A percentile compares a stretch with the other conserved stretches of the same genome.
These are phyloP conservation scores for Obelidium mucronatum DNA, from an alignment of 192 early-diverging fungal genomes.

Conservation along the genomic window DNA sequence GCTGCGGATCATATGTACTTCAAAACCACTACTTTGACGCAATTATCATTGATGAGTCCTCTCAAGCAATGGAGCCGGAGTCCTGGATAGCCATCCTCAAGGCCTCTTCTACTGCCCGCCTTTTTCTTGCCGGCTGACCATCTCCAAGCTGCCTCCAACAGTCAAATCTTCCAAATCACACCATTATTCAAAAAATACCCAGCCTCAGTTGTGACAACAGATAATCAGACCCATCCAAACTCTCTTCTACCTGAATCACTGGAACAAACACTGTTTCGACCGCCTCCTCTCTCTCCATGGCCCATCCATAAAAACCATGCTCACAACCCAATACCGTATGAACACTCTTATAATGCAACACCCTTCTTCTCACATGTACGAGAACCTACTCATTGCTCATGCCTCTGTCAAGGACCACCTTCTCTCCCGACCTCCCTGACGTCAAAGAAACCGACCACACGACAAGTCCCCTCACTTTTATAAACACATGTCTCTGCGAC, in stretches of 20 bases:
- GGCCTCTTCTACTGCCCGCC: slow-evolving; percentile 56
- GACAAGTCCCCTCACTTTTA: slow-evolving; percentile 61
- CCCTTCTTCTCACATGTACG: slow-evolving; percentile 74
- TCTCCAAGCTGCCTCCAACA: slow-evolving; percentile 88
- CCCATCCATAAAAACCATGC: slow-evolving; percentile 65
- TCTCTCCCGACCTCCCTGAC: slow-evolving; percentile 66
- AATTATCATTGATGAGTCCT: slow-evolving; percentile 89
- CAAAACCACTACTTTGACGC: slow-evolving; percentile 75
- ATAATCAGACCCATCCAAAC: slow-evolving; percentile 14
- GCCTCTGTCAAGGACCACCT: slow-evolving; percentile 67
- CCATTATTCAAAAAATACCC: slow-evolving; percentile 27
- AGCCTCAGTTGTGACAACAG: slow-evolving; percentile 14
- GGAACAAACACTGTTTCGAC: slow-evolving; percentile 79
- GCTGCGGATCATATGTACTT: slow-evolving; percentile 62
- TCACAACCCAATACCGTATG: slow-evolving; percentile 91
- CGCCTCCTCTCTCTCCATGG: slow-evolving; percentile 71
- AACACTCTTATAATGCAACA: slow-evolving; percentile 81
- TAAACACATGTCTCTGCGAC: slow-evolving; percentile 66
- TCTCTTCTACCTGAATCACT: slow-evolving; percentile 36
- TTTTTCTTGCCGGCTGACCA: slow-evolving; percentile 91
- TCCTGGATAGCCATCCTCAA: slow-evolving; percentile 88
- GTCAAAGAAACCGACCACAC: slow-evolving; percentile 66
- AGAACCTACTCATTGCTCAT: slow-evolving; percentile 69
- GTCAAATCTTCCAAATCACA: slow-evolving; percentile 63
- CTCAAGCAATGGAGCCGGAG: slow-evolving; percentile 79